Conservation (phyloP, 1,284 basidiomycete species). For the Fomes fomentarius region DNA sequence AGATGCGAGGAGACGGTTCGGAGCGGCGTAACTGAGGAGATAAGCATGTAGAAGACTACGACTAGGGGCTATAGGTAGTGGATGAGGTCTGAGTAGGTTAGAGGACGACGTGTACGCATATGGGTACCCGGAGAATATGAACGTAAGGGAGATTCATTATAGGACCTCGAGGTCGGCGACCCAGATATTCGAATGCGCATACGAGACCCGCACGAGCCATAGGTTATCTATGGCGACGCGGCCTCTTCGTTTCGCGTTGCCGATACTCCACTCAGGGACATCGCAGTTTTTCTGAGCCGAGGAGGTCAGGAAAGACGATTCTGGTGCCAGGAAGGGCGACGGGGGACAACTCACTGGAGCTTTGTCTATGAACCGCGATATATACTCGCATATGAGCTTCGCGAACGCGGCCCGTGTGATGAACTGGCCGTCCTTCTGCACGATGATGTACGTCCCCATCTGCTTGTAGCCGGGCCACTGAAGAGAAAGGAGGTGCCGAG, state of each 20-base stretch:
- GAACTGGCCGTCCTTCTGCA: constrained; percentile 9
- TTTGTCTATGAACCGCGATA: constrained; percentile 3
- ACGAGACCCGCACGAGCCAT: constrained; percentile 23
- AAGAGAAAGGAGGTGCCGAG: neutral
- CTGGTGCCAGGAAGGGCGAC: neutral
- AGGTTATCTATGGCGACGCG: constrained; percentile 19
- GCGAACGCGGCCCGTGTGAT: constrained; percentile 13
- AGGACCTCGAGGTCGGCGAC: constrained; percentile 25
- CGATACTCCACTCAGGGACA: constrained; percentile 13
- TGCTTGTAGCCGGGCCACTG: constrained; percentile 19
- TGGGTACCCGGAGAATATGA: no score
- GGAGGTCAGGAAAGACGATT: neutral
- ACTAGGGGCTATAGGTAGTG: no score
- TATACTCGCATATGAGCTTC: constrained; percentile 6
- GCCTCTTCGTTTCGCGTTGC: constrained; percentile 3
- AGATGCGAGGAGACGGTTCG: no score
- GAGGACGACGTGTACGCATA: no score
- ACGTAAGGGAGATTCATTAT: neutral
- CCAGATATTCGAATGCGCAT: constrained; percentile 23
- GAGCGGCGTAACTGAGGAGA: no score
- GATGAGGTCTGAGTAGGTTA: no score
- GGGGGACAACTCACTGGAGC: constrained; percentile 1
- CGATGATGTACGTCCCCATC: constrained; percentile 13
- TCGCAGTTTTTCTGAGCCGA: constrained; percentile 10
- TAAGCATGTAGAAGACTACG: no score